These are phyloP conservation scores for Phytophthora rubi DNA, from an alignment of 352 stramenopile species.

Conservation along the genomic window DNA sequence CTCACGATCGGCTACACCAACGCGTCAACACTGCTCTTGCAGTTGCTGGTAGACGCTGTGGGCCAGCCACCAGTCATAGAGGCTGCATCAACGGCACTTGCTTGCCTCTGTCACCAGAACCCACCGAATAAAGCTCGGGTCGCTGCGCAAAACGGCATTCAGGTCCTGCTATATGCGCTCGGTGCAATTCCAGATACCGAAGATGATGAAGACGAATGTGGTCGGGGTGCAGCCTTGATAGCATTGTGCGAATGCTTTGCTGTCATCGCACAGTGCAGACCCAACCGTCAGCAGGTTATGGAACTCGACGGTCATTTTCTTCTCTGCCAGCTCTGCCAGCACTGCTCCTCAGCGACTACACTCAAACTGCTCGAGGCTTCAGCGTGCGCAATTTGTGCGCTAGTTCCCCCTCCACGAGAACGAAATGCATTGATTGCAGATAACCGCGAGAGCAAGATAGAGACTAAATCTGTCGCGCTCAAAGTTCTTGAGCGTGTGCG, in stretches of 20 bases:
- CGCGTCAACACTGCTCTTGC: constrained; percentile 62
- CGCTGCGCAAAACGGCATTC: constrained; percentile 67
- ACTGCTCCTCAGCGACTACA: constrained; percentile 30
- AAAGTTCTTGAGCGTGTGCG: constrained; percentile 54
- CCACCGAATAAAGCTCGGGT: constrained; percentile 73
- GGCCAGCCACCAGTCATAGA: constrained; percentile 51
- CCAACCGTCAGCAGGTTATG: constrained; percentile 54
- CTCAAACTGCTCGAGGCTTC: constrained; percentile 49
- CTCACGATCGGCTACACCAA: constrained; percentile 80
- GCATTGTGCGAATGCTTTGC: constrained; percentile 61
- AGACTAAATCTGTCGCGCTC: constrained; percentile 53
- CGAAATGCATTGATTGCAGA: constrained; percentile 47
- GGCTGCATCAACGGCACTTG: constrained; percentile 50
- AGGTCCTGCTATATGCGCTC: constrained; percentile 73
- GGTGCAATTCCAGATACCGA: constrained; percentile 30
- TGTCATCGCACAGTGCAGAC: constrained; percentile 49
- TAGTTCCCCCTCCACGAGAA: constrained; percentile 54
- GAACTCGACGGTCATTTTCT: constrained; percentile 67
- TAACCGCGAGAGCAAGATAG: constrained; percentile 64
- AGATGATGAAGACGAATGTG: constrained; percentile 34
- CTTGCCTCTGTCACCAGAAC: constrained; percentile 66
- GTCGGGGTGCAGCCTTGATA: constrained; percentile 48
- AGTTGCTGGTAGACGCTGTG: constrained; percentile 65
- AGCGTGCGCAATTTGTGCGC: constrained; percentile 53
- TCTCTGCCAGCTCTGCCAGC: constrained; percentile 59